Base-by-base conservation (phyloP, 306 rosid genomes). In the Medicago arabica region DNA sequence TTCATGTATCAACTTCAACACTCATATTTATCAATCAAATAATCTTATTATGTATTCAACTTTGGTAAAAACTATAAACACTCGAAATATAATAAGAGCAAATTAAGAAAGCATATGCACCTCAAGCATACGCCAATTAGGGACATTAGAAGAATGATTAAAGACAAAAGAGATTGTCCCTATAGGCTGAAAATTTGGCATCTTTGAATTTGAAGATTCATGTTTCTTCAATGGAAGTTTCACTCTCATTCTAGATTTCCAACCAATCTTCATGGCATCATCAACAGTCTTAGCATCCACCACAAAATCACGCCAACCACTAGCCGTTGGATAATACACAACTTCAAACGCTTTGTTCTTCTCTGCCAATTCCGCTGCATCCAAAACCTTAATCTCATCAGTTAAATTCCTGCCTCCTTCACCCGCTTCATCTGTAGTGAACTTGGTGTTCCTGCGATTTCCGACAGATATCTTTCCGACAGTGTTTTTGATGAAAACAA, bases 271-370 rank as follows among this genome's bases (percentile, higher is more conserved):
- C 77, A 81, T 8, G 0, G 87, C 86, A 66, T 69, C 80, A 17
- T 90, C 84, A 71, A 92, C 94, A 50, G 36, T 31, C 78, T 88
- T 89, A 1, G 87, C 87, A 36, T 85, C 86, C 68, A 92, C 84
- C 77, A 92, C 93, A 69, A 92, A 90, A n/a, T 86, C 92, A 1
- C 85, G 66, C 87, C 85, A 83, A 51, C 88, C 6, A 4, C 36
- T 88, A 0, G 78, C 71, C 36, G 81, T 84, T 0, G 97, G 97
- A 76, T 88, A 90, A 49, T 81, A 87, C 55, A 88, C 87, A 18
- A 92, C 89, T 71, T 88, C 92, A 17, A 92, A 90, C 10, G 87
- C 85, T 85, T 8, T 74, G 0, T 70, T 76, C 69, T 76, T 70
- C 2, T 82, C 87, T 4, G 94, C 96, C 80, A 58, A 10, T 71